phyloP scores from a whole-genome alignment of 169 alveolate genomes.

The Theileria orientalis region DNA sequence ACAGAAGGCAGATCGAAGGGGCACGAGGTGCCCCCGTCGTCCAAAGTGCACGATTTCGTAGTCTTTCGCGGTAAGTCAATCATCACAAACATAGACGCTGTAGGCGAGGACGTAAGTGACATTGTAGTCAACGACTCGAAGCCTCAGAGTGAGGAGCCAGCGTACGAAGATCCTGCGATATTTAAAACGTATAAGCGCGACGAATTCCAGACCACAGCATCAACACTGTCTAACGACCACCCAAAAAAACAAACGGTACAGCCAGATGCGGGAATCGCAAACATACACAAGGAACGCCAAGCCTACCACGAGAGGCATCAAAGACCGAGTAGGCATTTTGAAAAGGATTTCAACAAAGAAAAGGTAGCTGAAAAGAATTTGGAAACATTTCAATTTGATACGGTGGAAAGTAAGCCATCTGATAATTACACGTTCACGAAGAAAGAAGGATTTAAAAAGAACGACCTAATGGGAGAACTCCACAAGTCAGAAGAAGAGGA shows the following conservation, averaged over 20 bases:
- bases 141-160: constrained; percentile 59
- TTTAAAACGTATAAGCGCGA: constrained; percentile 22
- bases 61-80: constrained; percentile 73
- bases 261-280: constrained; percentile 5
- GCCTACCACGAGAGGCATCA: not conserved
- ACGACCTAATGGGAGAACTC: not conserved
- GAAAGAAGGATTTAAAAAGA: not conserved
- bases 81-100: not conserved
- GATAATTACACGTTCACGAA: not conserved
- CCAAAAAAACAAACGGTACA: not conserved
- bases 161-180: constrained; percentile 51
- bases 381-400: constrained; percentile 40
- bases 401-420: not conserved
- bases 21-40: constrained; percentile 81
- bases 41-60: constrained; percentile 77
- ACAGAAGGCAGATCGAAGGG: constrained; percentile 83
- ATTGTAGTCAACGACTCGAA: constrained; percentile 76
- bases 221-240: not conserved
- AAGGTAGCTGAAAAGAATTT: constrained; percentile 1
- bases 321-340: not conserved
- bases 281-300: not conserved
- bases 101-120: constrained; percentile 80
- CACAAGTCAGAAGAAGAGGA: not conserved
- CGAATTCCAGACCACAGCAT: not conserved
- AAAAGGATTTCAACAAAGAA: not conserved